Base-by-base conservation (phyloP, 2,329 filamentous ascomycete genomes). In the Neofusicoccum sp. region DNA sequence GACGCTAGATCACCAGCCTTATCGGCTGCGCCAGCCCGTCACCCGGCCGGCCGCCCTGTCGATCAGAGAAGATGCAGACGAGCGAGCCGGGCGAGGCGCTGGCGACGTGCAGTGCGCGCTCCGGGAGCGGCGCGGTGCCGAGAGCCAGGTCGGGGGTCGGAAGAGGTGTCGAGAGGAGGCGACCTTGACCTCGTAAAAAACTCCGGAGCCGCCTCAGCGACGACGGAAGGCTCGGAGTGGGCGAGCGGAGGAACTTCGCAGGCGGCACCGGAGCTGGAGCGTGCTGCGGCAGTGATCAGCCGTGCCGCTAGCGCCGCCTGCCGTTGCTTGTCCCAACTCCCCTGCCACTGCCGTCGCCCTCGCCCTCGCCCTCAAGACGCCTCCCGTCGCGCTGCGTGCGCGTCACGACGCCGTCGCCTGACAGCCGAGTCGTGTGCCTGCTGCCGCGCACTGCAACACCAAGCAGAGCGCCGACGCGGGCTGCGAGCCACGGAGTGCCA, bases 41-140 rank as follows among this genome's bases (percentile, higher is more conserved):
- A 26, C 30, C 45, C 45, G 45, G 30, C 34, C 36, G 36, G 38
- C 28, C 38, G 47, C 48, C 58, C 47, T 60, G 58, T 53, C 48
- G 58, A 60, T 60, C 58, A 53, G 58, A 54, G n/a, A n/a, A 49
- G 58, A 60, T 60, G 47, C n/a, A 16, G 36, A 34, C 45, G 30
- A n/a, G 43, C 49, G 57, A 59, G 57, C 45, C 24, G 36, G 20
- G 33, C 33, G 24, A 53, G 48, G 36, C 51, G 33, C 33, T 41
- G 51, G 36, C 36, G 36, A 12, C 26, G 36, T 36, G 51, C 36
- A 56, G 24, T 2, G 51, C 51, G 36, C 51, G 26, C 26, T 56
- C 33, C 51, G 28, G n/a, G n/a, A n/a, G n/a, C n/a, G n/a, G n/a
- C n/a, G n/a, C n/a, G n/a, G n/a, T n/a, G n/a, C n/a, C n/a, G n/a